Evolutionary conservation across 495 filamentous ascomycete species (phyloP), one percentile per base, ranked within the genome.

Genomic region (Talaromyces proteolyticus): DNA sequence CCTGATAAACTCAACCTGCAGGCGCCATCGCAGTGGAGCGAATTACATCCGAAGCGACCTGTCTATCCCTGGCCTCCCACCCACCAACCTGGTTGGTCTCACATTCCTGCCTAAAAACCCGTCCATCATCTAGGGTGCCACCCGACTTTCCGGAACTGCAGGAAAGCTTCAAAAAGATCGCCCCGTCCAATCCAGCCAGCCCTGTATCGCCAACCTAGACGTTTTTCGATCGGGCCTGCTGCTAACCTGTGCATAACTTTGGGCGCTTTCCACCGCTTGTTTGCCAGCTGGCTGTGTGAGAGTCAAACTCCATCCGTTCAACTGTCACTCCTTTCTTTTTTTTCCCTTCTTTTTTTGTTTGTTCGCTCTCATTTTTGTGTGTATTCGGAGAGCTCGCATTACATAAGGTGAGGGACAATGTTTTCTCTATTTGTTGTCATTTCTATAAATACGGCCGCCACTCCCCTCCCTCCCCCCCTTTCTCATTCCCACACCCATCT

Each of bases 351-450:
- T 23, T 6, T 44, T 22, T 21, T 25, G 20, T 21, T 44, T 25
- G 10, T 44, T 24, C 24, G 14, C 34, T 17, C 22, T 37, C 21
- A 11, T 19, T 19, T 5, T 29, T 20, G 8, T 22, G 17, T 20
- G 11, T 47, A 12, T 6, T 14, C 12, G 26, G 24, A 34, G n/a
- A 37, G 34, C 20, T 47, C 19, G 6, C 14, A 22, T 47, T 29
- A 47, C 44, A 47, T 47, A 47, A 47, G 16, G 44, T 47, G 44
- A 47, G 44, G n/a, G n/a, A n/a, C n/a, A n/a, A n/a, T n/a, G n/a
- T n/a, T 47, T 16, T 34, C 17, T 21, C 10, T 25, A 22, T 20
- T 41, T 18, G 16, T 47, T 17, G 18, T 29, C 7, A 41, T 17
- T 11, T n/a, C n/a, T 19, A 47, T 47, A 47, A 47, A 47, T 47